Percentiles rank a stretch among this genome's conserved stretches.
Evolutionary conservation across 768 basidiomycete genomes (phyloP).

Genomic region (Boletus vermiculosoides): DNA sequence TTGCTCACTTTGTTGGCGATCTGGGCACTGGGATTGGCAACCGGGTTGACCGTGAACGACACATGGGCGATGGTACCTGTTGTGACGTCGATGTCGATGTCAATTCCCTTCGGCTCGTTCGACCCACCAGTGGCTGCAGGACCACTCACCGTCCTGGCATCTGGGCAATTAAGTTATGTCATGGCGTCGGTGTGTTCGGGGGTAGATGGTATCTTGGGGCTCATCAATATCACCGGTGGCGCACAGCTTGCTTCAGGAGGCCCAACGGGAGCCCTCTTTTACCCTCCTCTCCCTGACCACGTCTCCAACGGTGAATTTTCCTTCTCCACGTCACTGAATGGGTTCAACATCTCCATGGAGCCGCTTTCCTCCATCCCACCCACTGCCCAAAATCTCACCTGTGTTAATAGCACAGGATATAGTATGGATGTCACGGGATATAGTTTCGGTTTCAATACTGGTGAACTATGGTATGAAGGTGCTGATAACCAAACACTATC

Average conservation of each 20-base stretch:
- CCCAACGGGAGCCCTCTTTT: too few species aligned
- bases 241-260: background rate
- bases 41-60: conserved; percentile 3
- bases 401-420: background rate
- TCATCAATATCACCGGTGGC: background rate
- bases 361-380: too few species aligned
- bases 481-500: too few species aligned
- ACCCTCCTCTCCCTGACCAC: too few species aligned
- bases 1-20: conserved; percentile 1
- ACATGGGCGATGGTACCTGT: background rate
- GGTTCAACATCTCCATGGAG: too few species aligned
- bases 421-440: too few species aligned
- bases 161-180: too few species aligned
- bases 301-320: too few species aligned
- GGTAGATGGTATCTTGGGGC: background rate
- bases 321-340: too few species aligned
- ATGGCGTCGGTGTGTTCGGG: background rate
- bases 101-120: background rate
- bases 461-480: background rate
- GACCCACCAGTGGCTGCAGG: background rate
- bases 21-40: background rate
- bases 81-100: background rate
- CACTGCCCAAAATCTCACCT: background rate
- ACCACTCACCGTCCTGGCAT: too few species aligned
- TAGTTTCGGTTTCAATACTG: background rate